Base-by-base conservation (phyloP, 257 asterid species). In the Jacaranda mimosifolia region DNA sequence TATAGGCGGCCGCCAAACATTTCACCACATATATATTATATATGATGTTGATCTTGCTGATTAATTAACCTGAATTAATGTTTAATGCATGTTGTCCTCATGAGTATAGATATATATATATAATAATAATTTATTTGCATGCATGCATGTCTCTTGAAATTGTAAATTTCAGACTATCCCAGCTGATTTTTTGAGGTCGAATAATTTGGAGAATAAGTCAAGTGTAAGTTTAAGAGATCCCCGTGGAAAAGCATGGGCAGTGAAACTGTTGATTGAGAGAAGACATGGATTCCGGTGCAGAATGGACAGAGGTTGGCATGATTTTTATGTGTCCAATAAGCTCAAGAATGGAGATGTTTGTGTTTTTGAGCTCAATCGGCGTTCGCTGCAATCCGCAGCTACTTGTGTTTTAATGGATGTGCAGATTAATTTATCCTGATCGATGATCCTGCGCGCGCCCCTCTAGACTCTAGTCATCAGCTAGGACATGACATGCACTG, bases 261-360 rank as follows among this genome's bases (percentile, higher is more conserved):
- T 63, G 49, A 52, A 18, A 19, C 51, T 60, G 3, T 9, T 26
- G 5, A 3, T 12, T 48, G 15, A 57, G 18, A 39, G 19, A 38
- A 12, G 4, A 5, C 9, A 21, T n/a, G 4, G 36, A 0, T 1
- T 12, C 6, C 10, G 18, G 46, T 32, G 36, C 35, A 1, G 0
- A 10, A 70, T 70, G 49, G 14, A 1, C 0, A 55, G 1, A 38
- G 76, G 76, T 9, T 55, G 76, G 76, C 5, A n/a, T 13, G 12
- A 36, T 12, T 71, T 71, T 55, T 39, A 38, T 19, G 63, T 2
- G 63, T 43, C 59, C 26, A 60, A 74, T 15, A 35, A 46, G 71
- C 78, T 59, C 42, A 74, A 74, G 45, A 4, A 26, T 13, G 70
- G 77, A 58, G 69, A 71, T 53, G 15, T 55, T 71, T 70, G 75